Base-by-base conservation (phyloP, 768 basidiomycete genomes). In the Lanmaoa pseudosensibilis region DNA sequence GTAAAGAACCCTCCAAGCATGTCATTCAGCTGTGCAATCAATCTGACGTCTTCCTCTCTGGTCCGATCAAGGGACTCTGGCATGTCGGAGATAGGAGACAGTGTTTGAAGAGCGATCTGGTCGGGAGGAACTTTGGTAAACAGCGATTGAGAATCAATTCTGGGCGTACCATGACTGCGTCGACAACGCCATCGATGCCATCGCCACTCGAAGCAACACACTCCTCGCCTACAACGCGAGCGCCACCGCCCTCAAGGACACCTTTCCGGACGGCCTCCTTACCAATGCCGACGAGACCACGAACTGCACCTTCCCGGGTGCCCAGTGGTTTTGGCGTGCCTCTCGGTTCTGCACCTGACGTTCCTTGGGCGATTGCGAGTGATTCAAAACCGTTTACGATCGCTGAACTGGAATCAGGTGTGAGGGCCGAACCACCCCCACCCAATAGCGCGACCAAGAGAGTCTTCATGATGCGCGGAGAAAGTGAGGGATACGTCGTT, bases 391-490 rank as follows among this genome's bases (percentile, higher is more conserved):
- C 69, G 15, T 69, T 69, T 5, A 71, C 30, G 11, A 62, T 36
- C 2, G 57, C 47, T 4, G 67, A 55, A 10, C 36, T 63, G 5
- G 69, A 52, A 7, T 50, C 13, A 7, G 61, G 32, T 21, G 50
- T 33, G 1, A 65, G 39, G 0, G 55, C 18, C 0, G 69, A 57
- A 21, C 65, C 58, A n/a, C 46, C 54, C 40, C 53, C 69, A 33
- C 69, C 69, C 40, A 93, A 80, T 2, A 98, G 83, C 0, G 94
- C 93, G 12, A 94, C 80, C 4, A 97, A 79, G 4, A 98, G 84
- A 0, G 96, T 97, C 70, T 97, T 97, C 79, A 94, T 92, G 46
- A 98, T 88, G 15, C 96, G 88, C 30, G 90, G 87, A 1, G 89
- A 85, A 15, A 95, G 82, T 0, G 88, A 87, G 1, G 93, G 91